Base-by-base conservation (phyloP, 805 yeast genomes). In the Trichomonascus vanleenenianus region DNA sequence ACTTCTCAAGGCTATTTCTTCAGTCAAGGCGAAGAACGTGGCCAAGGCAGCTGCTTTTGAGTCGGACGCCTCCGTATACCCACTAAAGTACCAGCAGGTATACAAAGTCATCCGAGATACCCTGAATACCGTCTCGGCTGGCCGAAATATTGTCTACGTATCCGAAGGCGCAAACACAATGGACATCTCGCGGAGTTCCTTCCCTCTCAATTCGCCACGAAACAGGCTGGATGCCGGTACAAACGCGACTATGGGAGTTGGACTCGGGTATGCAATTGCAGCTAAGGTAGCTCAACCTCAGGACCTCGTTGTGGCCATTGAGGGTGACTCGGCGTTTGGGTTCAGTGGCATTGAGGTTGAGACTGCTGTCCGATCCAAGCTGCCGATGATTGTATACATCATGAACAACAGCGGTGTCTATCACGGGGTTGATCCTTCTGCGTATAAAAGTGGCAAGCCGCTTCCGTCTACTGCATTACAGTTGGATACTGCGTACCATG, bases 311-410 rank as follows among this genome's bases (percentile, higher is more conserved):
- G 61, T 83, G 2, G 76, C 81, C 5, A 76, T 82, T 27, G 83
- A 79, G 58, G 89, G 88, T 5, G 88, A 83, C 58, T 81, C 88
- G 1, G 88, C 88, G 2, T 79, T 82, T 64, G 88, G 88, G 2
- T 82, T 82, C 56, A 76, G 83, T 4, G 85, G 78, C 0, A 72
- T 81, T 71, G 89, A 82, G 52, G 50, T 82, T n/a, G 88, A 83
- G 56, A 82, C 89, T 0, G 76, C 83, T 1, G 76, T 75, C 3
- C 63, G 88, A 36, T 62, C 70, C 22, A 56, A 67, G 2, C 60
- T 81, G 18, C 81, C 82, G 2, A 61, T 80, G 51, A 61, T 81
- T 5, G 64, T 82, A 8, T 67, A 77, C 20, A 78, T 82, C n/a
- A 78, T 82, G 81, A 82, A 82, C 61, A 82, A 82, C 57, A 74